phyloP scores from a whole-genome alignment of 192 early-diverging fungal species.

The Podila minutissima region DNA sequence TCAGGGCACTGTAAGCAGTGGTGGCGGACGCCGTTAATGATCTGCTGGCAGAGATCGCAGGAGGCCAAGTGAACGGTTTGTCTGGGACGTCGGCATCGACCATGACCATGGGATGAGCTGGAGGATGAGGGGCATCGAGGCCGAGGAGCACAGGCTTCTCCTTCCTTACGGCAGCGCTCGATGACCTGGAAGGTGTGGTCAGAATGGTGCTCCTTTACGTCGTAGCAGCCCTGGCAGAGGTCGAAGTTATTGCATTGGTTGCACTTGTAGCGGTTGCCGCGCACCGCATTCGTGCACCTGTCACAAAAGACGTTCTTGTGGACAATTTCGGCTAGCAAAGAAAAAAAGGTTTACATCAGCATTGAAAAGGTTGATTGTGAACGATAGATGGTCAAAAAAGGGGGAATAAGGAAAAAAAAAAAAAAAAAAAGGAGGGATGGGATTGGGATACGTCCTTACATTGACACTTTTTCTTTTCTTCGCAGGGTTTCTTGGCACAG shows the following conservation, averaged over 20 bases:
- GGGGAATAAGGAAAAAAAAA: not conserved
- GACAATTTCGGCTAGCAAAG: slow-evolving; percentile 13
- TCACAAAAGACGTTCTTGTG: slow-evolving; percentile 64
- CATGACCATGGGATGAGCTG: no score
- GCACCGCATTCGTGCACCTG: slow-evolving; percentile 55
- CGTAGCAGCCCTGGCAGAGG: slow-evolving; percentile 54
- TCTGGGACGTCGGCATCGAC: not conserved
- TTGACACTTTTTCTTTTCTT: not conserved
- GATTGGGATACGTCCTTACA: not conserved
- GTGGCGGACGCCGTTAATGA: slow-evolving; percentile 65
- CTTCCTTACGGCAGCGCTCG: not conserved
- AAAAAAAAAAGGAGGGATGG: not conserved
- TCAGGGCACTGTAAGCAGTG: slow-evolving; percentile 66
- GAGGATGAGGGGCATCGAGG: not conserved
- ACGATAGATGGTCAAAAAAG: no score
- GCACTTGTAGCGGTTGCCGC: slow-evolving; percentile 66
- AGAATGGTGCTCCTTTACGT: slow-evolving; percentile 20
- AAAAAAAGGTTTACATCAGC: not conserved
- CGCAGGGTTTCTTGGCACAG: not conserved
- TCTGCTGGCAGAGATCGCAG: slow-evolving; percentile 67
- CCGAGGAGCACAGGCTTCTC: not conserved
- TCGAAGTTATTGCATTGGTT: slow-evolving; percentile 64
- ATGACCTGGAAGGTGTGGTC: slow-evolving; percentile 48
- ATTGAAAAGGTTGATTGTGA: not conserved
- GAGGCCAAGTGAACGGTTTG: slow-evolving; percentile 24